Evolutionary conservation across 2,329 filamentous ascomycete species (phyloP), one percentile per base, ranked within the genome.

Genomic region (Colletotrichum sp.): DNA sequence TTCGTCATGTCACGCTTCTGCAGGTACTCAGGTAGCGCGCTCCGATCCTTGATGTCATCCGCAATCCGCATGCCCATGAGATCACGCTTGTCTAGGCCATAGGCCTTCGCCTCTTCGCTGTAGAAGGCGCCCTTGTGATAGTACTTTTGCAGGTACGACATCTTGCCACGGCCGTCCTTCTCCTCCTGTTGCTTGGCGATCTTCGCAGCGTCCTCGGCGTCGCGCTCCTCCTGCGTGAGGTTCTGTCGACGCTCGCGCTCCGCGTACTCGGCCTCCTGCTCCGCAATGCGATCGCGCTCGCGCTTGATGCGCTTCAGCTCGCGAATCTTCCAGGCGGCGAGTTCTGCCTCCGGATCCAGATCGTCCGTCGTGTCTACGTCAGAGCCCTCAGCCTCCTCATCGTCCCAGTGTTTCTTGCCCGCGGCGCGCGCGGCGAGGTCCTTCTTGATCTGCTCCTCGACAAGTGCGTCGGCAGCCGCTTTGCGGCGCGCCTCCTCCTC

Each of bases 91-190:
- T 95, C 93, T 62, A 98, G 88, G 1, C 95, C 95, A 77, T 95
- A 92, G 18, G 92, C 92, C 79, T 93, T 92, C 68, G 93, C 90
- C 80, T 98, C 95, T 68, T 96, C 95, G 79, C 94, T 94, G 88
- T 95, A 99, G 87, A 99, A 99, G 18, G 97, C 97, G 65, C 97
- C 97, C 86, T 96, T 96, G 89, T 99, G 97, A 85, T 95, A 96
- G 87, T 99, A 99, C 83, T 96, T 96, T 82, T 98, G 96, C 94
- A 99, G 95, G 84, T 93, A 98, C 3, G 91, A 91, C 89, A 97
- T 95, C 85, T 96, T 94, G 69, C 95, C 95, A 76, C 94, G 93
- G 67, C 89, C 85, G 77, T 94, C 92, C 80, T 95, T 95, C 78
- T 98, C 96, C 77, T 94, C 94, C 80, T 94, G 92, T 85, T 99